These are phyloP conservation scores for Magnusiomyces tetraspermus DNA, from an alignment of 1,139 yeast genomes.

Conservation along the genomic window DNA sequence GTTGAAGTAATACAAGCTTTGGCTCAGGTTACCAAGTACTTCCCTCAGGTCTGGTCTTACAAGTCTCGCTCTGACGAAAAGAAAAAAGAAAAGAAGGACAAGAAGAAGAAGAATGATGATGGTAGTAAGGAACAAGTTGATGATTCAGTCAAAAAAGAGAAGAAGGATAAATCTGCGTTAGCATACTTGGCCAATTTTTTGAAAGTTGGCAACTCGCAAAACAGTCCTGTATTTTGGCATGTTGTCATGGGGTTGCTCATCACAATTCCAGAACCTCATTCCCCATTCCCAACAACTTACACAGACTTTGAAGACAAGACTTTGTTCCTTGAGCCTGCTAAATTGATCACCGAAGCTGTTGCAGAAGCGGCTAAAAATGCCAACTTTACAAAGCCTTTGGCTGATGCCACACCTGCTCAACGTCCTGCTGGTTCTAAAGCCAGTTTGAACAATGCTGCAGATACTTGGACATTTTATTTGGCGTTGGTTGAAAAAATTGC, in stretches of 20 bases:
- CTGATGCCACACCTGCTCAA: not conserved
- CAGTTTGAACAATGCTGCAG: not conserved
- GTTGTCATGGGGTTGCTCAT: not conserved
- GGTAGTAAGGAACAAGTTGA: not conserved
- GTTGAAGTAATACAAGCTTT: slow-evolving; percentile 2
- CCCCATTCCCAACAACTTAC: not conserved
- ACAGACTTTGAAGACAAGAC: not conserved
- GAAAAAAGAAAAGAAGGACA: not conserved
- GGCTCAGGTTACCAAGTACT: not conserved
- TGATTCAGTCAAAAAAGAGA: not conserved
- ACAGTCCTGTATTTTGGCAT: slow-evolving; percentile 1
- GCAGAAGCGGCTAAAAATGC: not conserved
- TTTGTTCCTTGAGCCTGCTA: not conserved
- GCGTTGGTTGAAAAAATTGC: slow-evolving; percentile 2
- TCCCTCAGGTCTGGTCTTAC: not conserved
- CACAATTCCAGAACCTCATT: not conserved
- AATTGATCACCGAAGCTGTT: not conserved
- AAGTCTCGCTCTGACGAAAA: not conserved
- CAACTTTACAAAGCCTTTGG: not conserved
- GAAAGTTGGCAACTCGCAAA: not conserved
- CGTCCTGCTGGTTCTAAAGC: not conserved
- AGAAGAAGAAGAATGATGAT: not conserved
- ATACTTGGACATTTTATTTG: slow-evolving; percentile 5
- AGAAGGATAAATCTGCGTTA: not conserved
- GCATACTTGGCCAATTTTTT: not conserved